Conservation (phyloP, 2,329 filamentous ascomycete genomes). For the Camillea tinctor region DNA sequence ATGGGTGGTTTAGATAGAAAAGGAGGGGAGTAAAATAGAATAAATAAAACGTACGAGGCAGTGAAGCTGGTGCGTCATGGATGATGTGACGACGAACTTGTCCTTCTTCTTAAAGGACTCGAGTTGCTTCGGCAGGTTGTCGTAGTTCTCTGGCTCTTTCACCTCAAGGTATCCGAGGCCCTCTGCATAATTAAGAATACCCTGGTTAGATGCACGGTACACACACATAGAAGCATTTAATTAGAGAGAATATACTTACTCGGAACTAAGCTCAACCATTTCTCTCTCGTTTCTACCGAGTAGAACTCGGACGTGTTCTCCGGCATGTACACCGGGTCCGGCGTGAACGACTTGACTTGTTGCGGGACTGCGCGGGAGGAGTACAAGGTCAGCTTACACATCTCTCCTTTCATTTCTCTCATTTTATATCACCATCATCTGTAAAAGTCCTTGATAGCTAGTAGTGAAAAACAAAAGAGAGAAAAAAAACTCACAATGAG, state of each 20-base stretch:
- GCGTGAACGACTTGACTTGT: constrained; percentile 38
- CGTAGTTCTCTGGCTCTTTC: constrained; percentile 33
- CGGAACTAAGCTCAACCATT: constrained; percentile 41
- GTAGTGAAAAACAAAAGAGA: too few species aligned
- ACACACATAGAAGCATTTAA: neutral
- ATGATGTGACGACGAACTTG: constrained; percentile 41
- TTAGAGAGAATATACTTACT: constrained; percentile 24
- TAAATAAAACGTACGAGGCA: constrained; percentile 34
- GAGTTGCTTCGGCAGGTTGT: constrained; percentile 38
- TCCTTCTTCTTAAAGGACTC: constrained; percentile 28
- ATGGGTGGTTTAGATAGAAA: neutral
- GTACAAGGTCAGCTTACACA: neutral
- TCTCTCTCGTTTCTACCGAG: constrained; percentile 29
- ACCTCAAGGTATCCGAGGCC: constrained; percentile 42
- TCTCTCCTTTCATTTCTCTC: neutral
- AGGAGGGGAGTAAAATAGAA: neutral
- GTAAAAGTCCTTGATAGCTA: too few species aligned
- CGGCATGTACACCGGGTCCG: constrained; percentile 37
- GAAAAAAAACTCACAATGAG: constrained; percentile 30
- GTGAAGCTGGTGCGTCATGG: constrained; percentile 44
- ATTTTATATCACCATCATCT: neutral
- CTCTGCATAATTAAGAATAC: constrained; percentile 16
- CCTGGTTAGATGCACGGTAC: neutral
- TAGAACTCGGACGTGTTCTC: constrained; percentile 41
- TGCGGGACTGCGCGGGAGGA: constrained; percentile 34